These are phyloP conservation scores for Endoconidiophora polonica DNA, from an alignment of 2,329 filamentous ascomycete genomes.

Conservation along the genomic window DNA sequence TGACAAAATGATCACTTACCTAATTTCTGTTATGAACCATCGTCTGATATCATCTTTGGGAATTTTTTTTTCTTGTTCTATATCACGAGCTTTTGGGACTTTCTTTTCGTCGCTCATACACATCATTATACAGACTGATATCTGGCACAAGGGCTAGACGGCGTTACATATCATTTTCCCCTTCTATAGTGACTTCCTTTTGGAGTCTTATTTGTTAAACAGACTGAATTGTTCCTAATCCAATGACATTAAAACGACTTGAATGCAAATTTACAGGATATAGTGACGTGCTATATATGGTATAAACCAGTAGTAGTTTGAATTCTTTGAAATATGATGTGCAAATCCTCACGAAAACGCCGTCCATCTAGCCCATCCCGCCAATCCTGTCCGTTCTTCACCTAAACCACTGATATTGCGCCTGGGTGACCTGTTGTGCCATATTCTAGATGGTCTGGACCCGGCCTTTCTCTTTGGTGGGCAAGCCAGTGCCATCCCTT, in stretches of 20 bases:
- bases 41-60: background rate
- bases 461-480: constrained; percentile 5
- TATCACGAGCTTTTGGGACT: no score
- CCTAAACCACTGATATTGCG: background rate
- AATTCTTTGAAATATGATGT: no score
- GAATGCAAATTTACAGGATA: background rate
- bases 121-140: no score
- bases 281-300: background rate
- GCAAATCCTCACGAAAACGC: no score
- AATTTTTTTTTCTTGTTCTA: no score
- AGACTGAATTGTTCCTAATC: background rate
- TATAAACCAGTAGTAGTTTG: background rate
- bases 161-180: no score
- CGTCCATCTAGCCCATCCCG: no score
- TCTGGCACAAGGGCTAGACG: no score
- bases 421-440: background rate
- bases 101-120: no score
- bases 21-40: background rate
- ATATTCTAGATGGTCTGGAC: constrained; percentile 8
- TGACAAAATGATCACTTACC: background rate
- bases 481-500: background rate
- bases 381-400: no score
- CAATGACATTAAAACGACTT: background rate
- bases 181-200: no score
- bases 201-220: no score